phyloP scores from a whole-genome alignment of 768 basidiomycete species.

The Pleurotus citrinopileatus region DNA sequence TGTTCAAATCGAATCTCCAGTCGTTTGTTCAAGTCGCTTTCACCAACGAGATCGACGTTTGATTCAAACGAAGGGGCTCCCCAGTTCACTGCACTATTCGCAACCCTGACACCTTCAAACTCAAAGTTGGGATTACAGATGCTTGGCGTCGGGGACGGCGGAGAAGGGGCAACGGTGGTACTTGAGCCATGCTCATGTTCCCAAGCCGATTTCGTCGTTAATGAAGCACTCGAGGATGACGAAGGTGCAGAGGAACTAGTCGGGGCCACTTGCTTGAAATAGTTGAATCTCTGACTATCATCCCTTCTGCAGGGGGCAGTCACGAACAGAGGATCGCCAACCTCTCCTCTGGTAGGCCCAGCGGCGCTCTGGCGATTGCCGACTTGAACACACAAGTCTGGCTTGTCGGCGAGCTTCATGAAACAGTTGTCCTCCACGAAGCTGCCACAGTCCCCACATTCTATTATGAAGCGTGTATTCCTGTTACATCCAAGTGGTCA shows the following conservation, averaged over 20 bases:
- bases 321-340: background rate
- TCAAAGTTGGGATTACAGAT: constrained; percentile 8
- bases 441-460: constrained; percentile 6
- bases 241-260: background rate
- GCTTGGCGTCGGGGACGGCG: background rate
- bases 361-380: background rate
- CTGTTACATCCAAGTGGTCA: background rate
- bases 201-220: background rate
- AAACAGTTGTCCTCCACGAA: constrained; percentile 6
- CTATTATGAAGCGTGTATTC: constrained; percentile 6
- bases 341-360: background rate
- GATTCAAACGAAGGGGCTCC: constrained; percentile 1
- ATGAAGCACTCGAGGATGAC: background rate
- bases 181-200: background rate
- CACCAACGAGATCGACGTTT: constrained; percentile 1
- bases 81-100: constrained; percentile 6
- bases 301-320: background rate
- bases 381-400: constrained; percentile 5
- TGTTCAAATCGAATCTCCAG: constrained; percentile 8
- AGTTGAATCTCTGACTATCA: constrained; percentile 6
- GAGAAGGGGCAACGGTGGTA: background rate
- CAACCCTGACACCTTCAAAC: constrained; percentile 3
- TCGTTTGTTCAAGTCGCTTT: constrained; percentile 1
- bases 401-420: constrained; percentile 8
- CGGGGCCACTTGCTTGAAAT: background rate